Conservation (phyloP, 169 alveolate species). For the Plasmodium vivax region DNA sequence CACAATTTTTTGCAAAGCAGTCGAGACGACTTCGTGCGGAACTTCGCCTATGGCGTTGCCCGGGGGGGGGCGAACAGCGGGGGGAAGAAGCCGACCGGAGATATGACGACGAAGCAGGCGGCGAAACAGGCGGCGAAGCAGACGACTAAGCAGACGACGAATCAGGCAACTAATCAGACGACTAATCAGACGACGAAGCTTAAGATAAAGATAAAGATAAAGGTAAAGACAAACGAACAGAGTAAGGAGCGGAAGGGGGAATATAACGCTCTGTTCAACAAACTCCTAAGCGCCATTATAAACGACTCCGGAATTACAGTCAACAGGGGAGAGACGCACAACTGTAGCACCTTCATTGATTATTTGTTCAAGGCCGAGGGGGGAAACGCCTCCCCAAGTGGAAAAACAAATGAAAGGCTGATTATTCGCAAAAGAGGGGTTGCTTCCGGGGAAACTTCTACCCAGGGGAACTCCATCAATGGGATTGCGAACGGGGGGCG, state of each 20-base stretch:
- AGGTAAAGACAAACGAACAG: background rate
- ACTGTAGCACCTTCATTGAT: background rate
- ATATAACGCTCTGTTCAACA: constrained; percentile 12
- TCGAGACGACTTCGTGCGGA: background rate
- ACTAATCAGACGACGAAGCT: background rate
- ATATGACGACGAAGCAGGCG: background rate
- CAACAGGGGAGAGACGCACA: background rate
- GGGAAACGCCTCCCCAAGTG: background rate
- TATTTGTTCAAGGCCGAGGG: background rate
- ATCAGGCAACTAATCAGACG: background rate
- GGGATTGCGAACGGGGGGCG: background rate
- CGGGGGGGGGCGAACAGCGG: background rate
- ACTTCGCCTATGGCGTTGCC: background rate
- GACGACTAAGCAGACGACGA: background rate
- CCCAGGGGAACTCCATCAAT: background rate
- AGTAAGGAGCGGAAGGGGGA: background rate
- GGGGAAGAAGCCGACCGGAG: background rate
- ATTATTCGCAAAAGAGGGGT: background rate
- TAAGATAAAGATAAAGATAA: background rate
- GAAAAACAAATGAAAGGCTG: background rate
- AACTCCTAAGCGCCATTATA: constrained; percentile 2
- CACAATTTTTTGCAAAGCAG: constrained; percentile 3
- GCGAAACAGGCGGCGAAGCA: background rate
- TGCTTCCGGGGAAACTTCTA: background rate
- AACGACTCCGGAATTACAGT: constrained; percentile 4